phyloP scores from a whole-genome alignment of 2,329 filamentous ascomycete genomes.

The Trichoderma cornu-damae region DNA sequence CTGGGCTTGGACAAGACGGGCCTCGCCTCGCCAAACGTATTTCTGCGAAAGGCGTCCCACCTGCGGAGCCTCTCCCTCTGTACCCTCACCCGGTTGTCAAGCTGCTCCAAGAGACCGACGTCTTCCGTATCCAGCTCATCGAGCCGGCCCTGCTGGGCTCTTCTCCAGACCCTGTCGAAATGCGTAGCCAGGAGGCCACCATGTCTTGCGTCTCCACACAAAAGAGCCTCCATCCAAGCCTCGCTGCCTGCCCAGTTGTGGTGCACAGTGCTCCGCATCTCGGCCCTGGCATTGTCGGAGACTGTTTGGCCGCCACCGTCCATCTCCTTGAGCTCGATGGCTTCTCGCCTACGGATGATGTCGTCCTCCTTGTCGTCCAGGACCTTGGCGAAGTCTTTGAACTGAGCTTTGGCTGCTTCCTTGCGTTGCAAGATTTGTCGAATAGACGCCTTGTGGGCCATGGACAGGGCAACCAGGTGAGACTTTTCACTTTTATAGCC shows the following conservation, averaged over 20 bases:
- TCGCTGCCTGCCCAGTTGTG: slow-evolving; percentile 76
- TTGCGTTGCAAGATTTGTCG: slow-evolving; percentile 55
- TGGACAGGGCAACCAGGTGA: slow-evolving; percentile 59
- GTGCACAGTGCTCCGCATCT: slow-evolving; percentile 56
- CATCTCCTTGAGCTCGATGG: slow-evolving; percentile 33
- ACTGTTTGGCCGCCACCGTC: slow-evolving; percentile 29
- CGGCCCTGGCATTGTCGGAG: slow-evolving; percentile 39
- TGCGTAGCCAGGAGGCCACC: slow-evolving; percentile 61
- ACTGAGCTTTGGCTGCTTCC: slow-evolving; percentile 53
- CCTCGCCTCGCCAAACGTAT: slow-evolving; percentile 37
- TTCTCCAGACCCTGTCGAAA: slow-evolving; percentile 67
- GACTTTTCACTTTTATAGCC: slow-evolving; percentile 51
- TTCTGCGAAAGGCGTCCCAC: slow-evolving; percentile 65
- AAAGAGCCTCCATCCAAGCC: slow-evolving; percentile 65
- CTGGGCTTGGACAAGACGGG: slow-evolving; percentile 24
- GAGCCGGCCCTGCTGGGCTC: slow-evolving; percentile 56
- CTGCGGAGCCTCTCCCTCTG: slow-evolving; percentile 64
- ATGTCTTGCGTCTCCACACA: slow-evolving; percentile 58
- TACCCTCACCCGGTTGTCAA: slow-evolving; percentile 61
- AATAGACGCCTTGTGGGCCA: slow-evolving; percentile 69
- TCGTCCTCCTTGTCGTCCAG: slow-evolving; percentile 58
- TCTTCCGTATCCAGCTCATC: slow-evolving; percentile 50
- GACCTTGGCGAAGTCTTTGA: slow-evolving; percentile 58
- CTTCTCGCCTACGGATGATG: slow-evolving; percentile 51
- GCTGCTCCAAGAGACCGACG: slow-evolving; percentile 59